Base-by-base conservation (phyloP, 78 protist species). In the Reticulomyxa filosa region DNA sequence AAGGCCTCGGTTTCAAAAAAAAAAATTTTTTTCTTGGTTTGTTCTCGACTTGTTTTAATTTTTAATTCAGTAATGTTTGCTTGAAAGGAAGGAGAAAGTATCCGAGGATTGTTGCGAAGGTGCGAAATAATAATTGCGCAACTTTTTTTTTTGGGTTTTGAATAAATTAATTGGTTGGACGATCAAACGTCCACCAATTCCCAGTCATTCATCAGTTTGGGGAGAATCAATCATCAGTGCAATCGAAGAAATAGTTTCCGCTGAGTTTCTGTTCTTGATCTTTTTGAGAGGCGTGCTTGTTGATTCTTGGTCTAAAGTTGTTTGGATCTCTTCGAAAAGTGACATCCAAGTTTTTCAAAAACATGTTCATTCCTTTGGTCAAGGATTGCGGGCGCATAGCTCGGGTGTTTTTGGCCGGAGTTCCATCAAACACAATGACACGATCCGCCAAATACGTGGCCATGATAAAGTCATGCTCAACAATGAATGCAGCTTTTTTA, bases 391-490 rank as follows among this genome's bases (percentile, higher is more conserved):
- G 97, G 26, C 70, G 32, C 29, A 3, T 35, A 46, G 87, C 94
- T 7, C 59, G 38, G 51, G 86, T 70, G 11, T 65, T 50, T 10
- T 76, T 35, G 7, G 68, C 38, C 17, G 86, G 86, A 59, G 8
- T 8, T 36, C 98, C 99, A 13, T 80, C 86, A 46, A 82, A 92
- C 64, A 87, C 96, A 23, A 92, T 48, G 29, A 95, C 99, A 27
- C 85, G 79, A 62, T 96, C 98, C 23, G 99, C 98, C 42, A 96
- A 76, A 78, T 93, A 93, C 17, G 95, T 87, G 57, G 97, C 96
- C 99, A 95, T 95, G 78, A 92, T 90, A 84, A 96, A 96, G 69
- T 96, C 99, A 86, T 96, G 99, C 80, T 96, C 99, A 35, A 95
- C 99, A 53, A 93, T 76, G 81, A 95, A 95, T 23, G 92, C 97